Percentiles rank a stretch among this genome's conserved stretches.
phyloP scores from a whole-genome alignment of 768 basidiomycete species.

The Sarcodon sp. region DNA sequence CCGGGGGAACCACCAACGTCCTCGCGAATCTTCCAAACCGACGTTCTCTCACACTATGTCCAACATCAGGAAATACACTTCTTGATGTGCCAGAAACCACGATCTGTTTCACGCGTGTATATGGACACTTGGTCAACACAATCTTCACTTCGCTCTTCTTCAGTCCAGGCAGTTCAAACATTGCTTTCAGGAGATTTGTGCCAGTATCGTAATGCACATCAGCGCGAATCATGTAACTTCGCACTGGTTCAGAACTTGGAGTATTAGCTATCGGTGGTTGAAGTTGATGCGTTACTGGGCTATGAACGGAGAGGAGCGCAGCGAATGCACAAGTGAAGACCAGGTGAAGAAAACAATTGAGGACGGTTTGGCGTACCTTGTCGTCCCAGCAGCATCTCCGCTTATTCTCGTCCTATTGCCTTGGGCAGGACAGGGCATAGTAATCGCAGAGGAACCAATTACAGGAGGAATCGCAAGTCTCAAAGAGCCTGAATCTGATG shows the following conservation, averaged over 20 bases:
- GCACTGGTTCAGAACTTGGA: conserved; percentile 5
- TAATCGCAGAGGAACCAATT: not conserved
- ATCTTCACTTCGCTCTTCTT: conserved; percentile 43
- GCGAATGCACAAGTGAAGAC: not conserved
- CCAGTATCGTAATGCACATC: conserved; percentile 47
- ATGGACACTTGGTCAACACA: conserved; percentile 43
- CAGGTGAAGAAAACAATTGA: not conserved
- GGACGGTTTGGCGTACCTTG: not conserved
- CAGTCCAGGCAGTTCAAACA: conserved; percentile 63
- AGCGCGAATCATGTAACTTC: conserved; percentile 37
- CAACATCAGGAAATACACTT: conserved; percentile 23
- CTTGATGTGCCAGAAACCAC: conserved; percentile 34
- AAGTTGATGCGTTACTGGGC: not conserved
- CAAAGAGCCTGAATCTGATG: not conserved
- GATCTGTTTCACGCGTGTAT: conserved; percentile 52
- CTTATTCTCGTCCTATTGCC: not conserved
- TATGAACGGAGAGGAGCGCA: not conserved
- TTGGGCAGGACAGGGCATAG: not conserved
- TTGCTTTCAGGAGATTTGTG: conserved; percentile 37
- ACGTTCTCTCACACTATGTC: conserved; percentile 34
- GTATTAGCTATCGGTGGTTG: not conserved
- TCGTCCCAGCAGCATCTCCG: not conserved
- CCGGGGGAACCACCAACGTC: conserved; percentile 38
- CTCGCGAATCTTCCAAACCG: conserved; percentile 37
- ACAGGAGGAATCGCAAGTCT: not conserved